Base-by-base conservation (phyloP, 768 basidiomycete genomes). In the Leccinum ochraceum region DNA sequence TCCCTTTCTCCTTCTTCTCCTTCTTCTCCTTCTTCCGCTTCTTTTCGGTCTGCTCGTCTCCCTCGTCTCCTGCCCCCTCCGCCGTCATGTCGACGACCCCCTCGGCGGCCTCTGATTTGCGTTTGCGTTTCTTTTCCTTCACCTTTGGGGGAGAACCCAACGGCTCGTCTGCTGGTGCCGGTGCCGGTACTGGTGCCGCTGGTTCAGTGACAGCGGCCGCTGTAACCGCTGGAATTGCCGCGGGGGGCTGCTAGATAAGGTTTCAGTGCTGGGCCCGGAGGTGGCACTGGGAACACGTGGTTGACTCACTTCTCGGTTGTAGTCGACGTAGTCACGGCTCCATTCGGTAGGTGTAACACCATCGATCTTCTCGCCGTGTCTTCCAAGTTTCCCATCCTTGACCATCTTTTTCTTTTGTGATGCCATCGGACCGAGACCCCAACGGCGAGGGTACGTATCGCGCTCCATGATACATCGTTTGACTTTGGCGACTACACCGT, bases 391-490 rank as follows among this genome's bases (percentile, higher is more conserved):
- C 53, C 96, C 95, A n/a, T 94, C 94, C 80, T 96, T 97, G 64
- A 97, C 87, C 85, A 99, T 81, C 76, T 96, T 97, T 81, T 98
- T 99, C 84, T 98, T 98, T 75, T 96, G 90, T 57, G 92, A 79
- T 14, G 97, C 96, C 75, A 95, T 86, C 22, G 97, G 97, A n/a
- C 97, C 97, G 55, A 98, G 85, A 54, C 97, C 97, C 97, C 97
- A 98, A 63, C 95, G 87, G 59, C 97, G 87, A 44, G 97, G 97
- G 75, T 99, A 99, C 20, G 94, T 92, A 75, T 99, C 97, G 39
- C 96, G 89, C 74, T 98, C 97, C 97, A 99, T 99, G 71, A 99
- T 98, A 72, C 96, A 98, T 55, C 97, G 83, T 79, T 99, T 99
- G 71, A 99, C 94, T 79, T 98, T 98, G 37, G 97, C 97, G 48